A percentile compares a stretch with the other conserved stretches of the same genome.
Conservation (phyloP, 2,329 filamentous ascomycete species). For the Colletotrichum camelliae region DNA sequence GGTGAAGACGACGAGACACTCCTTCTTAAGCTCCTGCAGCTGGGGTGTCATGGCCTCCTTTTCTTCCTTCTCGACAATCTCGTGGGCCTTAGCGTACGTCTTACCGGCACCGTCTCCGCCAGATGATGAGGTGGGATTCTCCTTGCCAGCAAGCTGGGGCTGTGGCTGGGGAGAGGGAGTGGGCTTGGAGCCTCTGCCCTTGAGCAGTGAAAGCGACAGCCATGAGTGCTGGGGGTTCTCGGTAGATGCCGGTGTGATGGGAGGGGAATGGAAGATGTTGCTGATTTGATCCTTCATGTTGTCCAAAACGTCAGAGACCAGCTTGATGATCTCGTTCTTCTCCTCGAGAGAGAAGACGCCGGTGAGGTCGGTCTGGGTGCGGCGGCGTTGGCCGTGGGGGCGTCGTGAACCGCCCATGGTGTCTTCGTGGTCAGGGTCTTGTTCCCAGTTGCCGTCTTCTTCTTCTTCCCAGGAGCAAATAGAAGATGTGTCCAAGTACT, state of each 20-base stretch:
- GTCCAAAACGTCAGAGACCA: constrained; percentile 59
- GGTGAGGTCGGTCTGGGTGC: constrained; percentile 51
- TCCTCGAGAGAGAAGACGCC: constrained; percentile 52
- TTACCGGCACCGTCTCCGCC: constrained; percentile 22
- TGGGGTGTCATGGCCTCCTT: constrained; percentile 30
- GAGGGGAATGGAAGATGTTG: constrained; percentile 56
- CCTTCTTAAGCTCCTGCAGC: constrained; percentile 66
- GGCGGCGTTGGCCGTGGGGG: constrained; percentile 10
- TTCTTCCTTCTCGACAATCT: constrained; percentile 36
- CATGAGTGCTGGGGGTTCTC: constrained; percentile 38
- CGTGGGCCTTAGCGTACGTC: constrained; percentile 29
- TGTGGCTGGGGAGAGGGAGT: not conserved
- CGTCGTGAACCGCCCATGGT: constrained; percentile 16
- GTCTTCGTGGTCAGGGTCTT: constrained; percentile 8
- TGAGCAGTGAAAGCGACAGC: constrained; percentile 38
- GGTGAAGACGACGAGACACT: constrained; percentile 74
- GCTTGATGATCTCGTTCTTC: constrained; percentile 55
- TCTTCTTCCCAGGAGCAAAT: constrained; percentile 19
- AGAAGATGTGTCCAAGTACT: constrained; percentile 18
- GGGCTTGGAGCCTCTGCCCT: constrained; percentile 12
- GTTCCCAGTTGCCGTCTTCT: constrained; percentile 19
- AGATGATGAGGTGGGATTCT: constrained; percentile 2
- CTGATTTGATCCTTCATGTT: constrained; percentile 58
- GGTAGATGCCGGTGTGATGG: constrained; percentile 33
- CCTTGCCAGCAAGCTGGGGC: constrained; percentile 3